phyloP scores from a whole-genome alignment of 2,329 filamentous ascomycete genomes.

The Diaporthe batatas region DNA sequence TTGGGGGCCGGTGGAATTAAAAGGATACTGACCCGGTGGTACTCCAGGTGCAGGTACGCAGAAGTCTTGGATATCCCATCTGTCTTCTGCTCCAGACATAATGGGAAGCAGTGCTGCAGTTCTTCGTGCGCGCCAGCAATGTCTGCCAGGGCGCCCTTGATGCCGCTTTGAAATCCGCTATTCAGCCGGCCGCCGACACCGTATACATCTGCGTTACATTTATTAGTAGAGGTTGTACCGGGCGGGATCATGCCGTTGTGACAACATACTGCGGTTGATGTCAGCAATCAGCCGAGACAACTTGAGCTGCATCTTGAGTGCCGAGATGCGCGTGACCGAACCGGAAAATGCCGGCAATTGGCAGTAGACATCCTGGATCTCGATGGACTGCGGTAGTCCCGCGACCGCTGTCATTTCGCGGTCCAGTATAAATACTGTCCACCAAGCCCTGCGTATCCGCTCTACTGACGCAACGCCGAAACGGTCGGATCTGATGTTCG shows the following conservation, averaged over 20 bases:
- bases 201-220: conserved; percentile 47
- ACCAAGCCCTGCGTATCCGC: conserved; percentile 64
- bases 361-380: conserved; percentile 63
- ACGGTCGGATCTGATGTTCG: conserved; percentile 60
- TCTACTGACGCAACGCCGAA: conserved; percentile 58
- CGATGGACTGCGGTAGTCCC: conserved; percentile 63
- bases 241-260: accelerated
- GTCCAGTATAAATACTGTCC: conserved; percentile 67
- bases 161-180: conserved; percentile 50
- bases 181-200: conserved; percentile 49
- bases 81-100: conserved; percentile 47
- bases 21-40: conserved; percentile 49
- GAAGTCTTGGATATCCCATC: conserved; percentile 53
- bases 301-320: conserved; percentile 52
- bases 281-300: conserved; percentile 50
- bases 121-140: conserved; percentile 51
- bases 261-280: conserved; percentile 49
- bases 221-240: not conserved
- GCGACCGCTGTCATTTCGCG: conserved; percentile 67
- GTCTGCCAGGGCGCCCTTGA: conserved; percentile 49
- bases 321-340: conserved; percentile 46
- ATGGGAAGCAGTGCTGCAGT: conserved; percentile 49
- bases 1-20: not conserved
- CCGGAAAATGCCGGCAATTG: conserved; percentile 51
- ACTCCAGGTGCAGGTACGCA: conserved; percentile 51